These are phyloP conservation scores for Elymus sibiricus DNA, from an alignment of 176 grass and related monocot species.

Conservation along the genomic window DNA sequence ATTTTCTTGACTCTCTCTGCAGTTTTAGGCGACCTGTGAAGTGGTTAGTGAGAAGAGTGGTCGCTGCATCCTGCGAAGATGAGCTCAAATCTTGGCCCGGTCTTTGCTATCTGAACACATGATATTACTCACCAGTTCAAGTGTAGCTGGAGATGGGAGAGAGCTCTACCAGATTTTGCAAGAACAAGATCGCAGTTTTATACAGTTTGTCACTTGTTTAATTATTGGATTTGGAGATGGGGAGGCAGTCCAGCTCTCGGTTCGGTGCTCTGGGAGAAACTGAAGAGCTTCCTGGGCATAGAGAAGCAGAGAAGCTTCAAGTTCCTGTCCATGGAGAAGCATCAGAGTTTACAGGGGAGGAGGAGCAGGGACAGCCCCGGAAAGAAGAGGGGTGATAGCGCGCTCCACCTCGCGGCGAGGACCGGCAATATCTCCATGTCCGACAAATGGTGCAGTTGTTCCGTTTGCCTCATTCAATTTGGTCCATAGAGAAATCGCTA, in stretches of 20 bases:
- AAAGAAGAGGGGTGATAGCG: slow-evolving; percentile 54
- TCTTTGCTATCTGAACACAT: background rate
- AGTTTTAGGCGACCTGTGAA: too few relatives aligned
- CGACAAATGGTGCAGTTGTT: slow-evolving; percentile 35
- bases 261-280: slow-evolving; percentile 32
- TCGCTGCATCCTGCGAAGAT: too few relatives aligned
- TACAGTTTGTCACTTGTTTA: background rate
- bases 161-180: background rate
- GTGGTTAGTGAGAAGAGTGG: too few relatives aligned
- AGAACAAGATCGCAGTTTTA: background rate
- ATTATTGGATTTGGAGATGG: slow-evolving; percentile 32
- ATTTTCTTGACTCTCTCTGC: too few relatives aligned
- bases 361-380: slow-evolving; percentile 69
- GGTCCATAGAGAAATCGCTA: too few relatives aligned
- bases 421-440: slow-evolving; percentile 54
- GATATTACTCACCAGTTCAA: background rate
- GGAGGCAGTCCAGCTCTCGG: slow-evolving; percentile 40
- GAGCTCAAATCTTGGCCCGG: too few relatives aligned
- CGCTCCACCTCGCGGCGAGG: slow-evolving; percentile 66
- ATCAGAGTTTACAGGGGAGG: slow-evolving; percentile 66
- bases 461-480: too few relatives aligned
- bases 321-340: slow-evolving; percentile 65
- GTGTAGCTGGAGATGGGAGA: background rate
- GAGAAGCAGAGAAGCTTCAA: slow-evolving; percentile 71
- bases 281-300: slow-evolving; percentile 49